phyloP scores from a whole-genome alignment of 179 eudicot genomes.

The Actinidia chinensis region DNA sequence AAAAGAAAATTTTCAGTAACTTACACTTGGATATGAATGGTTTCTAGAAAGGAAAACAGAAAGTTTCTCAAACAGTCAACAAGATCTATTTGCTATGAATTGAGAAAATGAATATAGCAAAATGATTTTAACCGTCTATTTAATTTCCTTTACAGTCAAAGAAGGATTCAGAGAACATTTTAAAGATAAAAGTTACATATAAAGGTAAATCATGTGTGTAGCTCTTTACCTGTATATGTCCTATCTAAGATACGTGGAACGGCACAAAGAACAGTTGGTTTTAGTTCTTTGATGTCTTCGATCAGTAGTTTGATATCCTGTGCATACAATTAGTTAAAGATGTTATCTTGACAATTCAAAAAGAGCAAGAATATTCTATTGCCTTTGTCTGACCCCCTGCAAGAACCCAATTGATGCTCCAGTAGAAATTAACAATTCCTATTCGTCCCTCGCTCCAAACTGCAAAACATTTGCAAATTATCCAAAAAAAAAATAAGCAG shows the following conservation, averaged over 20 bases:
- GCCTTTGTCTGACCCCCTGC: slow-evolving; percentile 67
- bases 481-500: neutral
- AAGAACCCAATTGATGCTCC: slow-evolving; percentile 97
- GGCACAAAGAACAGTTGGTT: slow-evolving; percentile 77
- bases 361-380: neutral
- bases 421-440: slow-evolving; percentile 66
- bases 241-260: slow-evolving; percentile 92
- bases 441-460: slow-evolving; percentile 66
- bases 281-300: slow-evolving; percentile 75
- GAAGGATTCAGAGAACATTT: neutral
- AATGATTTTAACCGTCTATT: no score
- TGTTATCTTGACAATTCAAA: neutral
- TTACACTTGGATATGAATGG: neutral
- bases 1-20: neutral
- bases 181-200: no score
- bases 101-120: neutral
- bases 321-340: slow-evolving; percentile 14
- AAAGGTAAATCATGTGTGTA: neutral
- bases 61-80: slow-evolving; percentile 9
- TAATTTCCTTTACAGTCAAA: neutral
- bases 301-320: slow-evolving; percentile 78
- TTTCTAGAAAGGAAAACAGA: neutral
- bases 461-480: slow-evolving; percentile 26
- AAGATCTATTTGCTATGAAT: neutral
- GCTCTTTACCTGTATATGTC: slow-evolving; percentile 75